These are phyloP conservation scores for Saturnispora kantuleensis DNA, from an alignment of 805 yeast species.

Conservation along the genomic window DNA sequence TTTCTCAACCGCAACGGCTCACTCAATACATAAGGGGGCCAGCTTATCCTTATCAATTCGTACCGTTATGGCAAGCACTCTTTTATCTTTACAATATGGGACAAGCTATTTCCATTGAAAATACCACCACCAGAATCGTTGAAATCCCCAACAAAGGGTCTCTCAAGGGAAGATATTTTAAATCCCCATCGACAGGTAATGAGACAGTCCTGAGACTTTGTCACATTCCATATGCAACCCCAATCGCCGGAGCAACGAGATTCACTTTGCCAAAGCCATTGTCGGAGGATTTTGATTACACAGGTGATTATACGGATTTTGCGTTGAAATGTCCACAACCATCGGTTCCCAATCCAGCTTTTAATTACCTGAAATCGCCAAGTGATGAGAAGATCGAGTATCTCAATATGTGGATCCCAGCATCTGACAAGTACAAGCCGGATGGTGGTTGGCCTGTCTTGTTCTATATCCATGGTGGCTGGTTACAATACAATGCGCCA, in stretches of 20 bases:
- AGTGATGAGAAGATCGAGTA: slow-evolving; percentile 27
- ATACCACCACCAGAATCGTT: slow-evolving; percentile 13
- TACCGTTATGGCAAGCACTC: not conserved
- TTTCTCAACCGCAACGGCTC: not conserved
- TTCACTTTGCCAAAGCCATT: slow-evolving; percentile 24
- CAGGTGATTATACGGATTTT: slow-evolving; percentile 30
- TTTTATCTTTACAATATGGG: slow-evolving; percentile 12
- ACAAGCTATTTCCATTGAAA: slow-evolving; percentile 18
- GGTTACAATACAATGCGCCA: slow-evolving; percentile 29
- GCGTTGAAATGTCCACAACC: slow-evolving; percentile 33
- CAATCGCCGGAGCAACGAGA: slow-evolving; percentile 25
- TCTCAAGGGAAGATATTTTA: slow-evolving; percentile 21
- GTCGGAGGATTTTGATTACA: slow-evolving; percentile 28
- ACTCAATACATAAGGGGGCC: no score
- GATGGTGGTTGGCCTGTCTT: slow-evolving; percentile 34
- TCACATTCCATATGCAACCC: slow-evolving; percentile 28
- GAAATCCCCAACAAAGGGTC: slow-evolving; percentile 21
- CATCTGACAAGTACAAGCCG: slow-evolving; percentile 24
- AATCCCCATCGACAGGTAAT: slow-evolving; percentile 13
- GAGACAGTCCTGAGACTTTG: slow-evolving; percentile 21
- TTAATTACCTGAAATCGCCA: slow-evolving; percentile 20
- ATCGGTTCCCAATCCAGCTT: slow-evolving; percentile 20
- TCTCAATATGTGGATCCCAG: slow-evolving; percentile 32
- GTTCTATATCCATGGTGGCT: slow-evolving; percentile 36
- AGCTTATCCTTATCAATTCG: no score